Conservation (phyloP, 306 rosid species). For the Prunus mira region DNA sequence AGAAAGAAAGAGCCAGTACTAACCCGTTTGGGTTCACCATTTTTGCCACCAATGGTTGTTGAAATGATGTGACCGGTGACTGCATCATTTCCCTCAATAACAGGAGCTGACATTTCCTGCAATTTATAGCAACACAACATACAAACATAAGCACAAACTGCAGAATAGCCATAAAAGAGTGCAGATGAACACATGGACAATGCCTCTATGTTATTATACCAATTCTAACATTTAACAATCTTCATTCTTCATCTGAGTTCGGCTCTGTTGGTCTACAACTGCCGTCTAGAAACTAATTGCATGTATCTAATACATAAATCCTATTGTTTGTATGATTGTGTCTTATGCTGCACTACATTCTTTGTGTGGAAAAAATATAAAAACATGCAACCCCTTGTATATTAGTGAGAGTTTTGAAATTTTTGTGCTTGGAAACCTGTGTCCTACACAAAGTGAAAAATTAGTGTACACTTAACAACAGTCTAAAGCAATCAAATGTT, state of each 20-base stretch:
- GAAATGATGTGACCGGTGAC: constrained; percentile 92
- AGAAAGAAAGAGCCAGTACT: constrained; percentile 19
- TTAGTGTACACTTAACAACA: background rate
- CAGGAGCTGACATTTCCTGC: constrained; percentile 84
- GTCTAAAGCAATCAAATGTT: background rate
- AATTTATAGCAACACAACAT: constrained; percentile 23
- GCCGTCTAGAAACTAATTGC: background rate
- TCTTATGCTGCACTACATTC: background rate
- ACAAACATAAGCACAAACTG: constrained; percentile 1
- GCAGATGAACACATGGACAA: background rate
- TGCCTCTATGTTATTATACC: background rate
- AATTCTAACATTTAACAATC: background rate
- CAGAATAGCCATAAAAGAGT: background rate
- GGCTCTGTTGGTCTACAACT: background rate
- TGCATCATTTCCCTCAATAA: constrained; percentile 67
- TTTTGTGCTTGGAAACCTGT: background rate
- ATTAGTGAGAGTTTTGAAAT: background rate
- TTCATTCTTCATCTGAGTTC: background rate
- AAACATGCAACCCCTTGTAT: background rate
- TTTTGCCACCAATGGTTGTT: constrained; percentile 93
- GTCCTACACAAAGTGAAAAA: background rate
- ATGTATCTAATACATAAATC: background rate
- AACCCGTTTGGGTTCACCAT: constrained; percentile 93
- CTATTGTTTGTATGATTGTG: background rate
- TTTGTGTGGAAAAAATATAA: background rate